These are phyloP conservation scores for Suillus americanus DNA, from an alignment of 768 basidiomycete species.

Conservation along the genomic window DNA sequence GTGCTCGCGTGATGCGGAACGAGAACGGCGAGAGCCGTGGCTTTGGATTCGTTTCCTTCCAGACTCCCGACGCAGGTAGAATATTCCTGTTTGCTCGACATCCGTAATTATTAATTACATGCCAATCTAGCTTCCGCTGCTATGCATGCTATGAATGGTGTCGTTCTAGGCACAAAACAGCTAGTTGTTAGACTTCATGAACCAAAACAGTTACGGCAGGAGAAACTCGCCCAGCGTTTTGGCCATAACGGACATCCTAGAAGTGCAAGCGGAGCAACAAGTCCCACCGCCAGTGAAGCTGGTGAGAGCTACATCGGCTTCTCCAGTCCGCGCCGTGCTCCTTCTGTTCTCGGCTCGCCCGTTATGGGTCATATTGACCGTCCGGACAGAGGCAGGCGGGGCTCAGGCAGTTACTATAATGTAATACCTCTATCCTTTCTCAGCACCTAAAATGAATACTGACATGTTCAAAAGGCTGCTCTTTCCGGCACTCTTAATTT, in stretches of 20 bases:
- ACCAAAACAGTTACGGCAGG: conserved; percentile 87
- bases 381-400: conserved; percentile 67
- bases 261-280: conserved; percentile 80
- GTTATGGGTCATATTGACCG: conserved; percentile 51
- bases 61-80: conserved; percentile 79
- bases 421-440: conserved; percentile 38
- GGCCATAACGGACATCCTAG: conserved; percentile 78
- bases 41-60: conserved; percentile 90
- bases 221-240: conserved; percentile 84
- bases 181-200: conserved; percentile 88
- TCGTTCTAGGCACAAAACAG: conserved; percentile 67
- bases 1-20: conserved; percentile 91
- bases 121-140: conserved; percentile 60
- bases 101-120: not conserved
- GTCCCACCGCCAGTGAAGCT: conserved; percentile 79
- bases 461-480: conserved; percentile 56
- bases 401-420: conserved; percentile 86
- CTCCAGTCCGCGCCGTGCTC: conserved; percentile 65
- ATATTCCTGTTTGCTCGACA: not conserved
- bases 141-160: conserved; percentile 80
- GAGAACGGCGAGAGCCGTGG: conserved; percentile 79
- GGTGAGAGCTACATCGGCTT: conserved; percentile 76
- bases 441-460: conserved; percentile 8
- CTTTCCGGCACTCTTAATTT: conserved; percentile 76
- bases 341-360: conserved; percentile 55